phyloP scores from a whole-genome alignment of 257 asterid genomes.

The Cruciata laevipes region DNA sequence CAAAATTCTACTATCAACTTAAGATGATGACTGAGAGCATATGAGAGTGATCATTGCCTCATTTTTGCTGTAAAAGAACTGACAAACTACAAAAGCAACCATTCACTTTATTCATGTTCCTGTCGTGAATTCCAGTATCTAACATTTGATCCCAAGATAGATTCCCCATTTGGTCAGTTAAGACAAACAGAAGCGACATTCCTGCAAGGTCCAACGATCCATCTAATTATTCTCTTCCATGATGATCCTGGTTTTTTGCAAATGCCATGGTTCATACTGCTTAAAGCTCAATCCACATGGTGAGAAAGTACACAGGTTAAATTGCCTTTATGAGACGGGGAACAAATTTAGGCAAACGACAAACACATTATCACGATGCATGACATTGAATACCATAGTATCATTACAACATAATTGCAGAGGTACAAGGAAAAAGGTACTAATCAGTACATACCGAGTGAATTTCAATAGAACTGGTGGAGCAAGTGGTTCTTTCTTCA shows the following conservation, averaged over 20 bases:
- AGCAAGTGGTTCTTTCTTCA: background rate
- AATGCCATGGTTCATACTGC: background rate
- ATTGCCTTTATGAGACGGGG: background rate
- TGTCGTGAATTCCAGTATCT: background rate
- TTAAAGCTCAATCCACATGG: background rate
- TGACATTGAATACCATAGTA: background rate
- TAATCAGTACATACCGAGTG: constrained; percentile 9
- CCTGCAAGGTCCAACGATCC: background rate
- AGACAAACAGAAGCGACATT: background rate
- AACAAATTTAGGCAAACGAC: no score
- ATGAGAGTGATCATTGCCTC: background rate
- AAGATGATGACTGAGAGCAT: background rate
- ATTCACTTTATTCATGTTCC: background rate
- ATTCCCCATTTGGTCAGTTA: background rate
- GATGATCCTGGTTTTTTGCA: background rate
- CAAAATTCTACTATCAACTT: background rate
- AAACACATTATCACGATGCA: background rate
- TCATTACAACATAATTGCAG: background rate
- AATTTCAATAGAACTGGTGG: background rate
- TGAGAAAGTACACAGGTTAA: background rate
- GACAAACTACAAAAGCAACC: background rate
- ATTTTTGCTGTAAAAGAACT: background rate
- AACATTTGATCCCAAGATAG: background rate
- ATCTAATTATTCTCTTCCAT: background rate
- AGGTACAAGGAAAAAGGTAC: background rate